A percentile compares a stretch with the other conserved stretches of the same genome.
Conservation (phyloP, 768 basidiomycete species). For the Termitomyces eurrhizus region DNA sequence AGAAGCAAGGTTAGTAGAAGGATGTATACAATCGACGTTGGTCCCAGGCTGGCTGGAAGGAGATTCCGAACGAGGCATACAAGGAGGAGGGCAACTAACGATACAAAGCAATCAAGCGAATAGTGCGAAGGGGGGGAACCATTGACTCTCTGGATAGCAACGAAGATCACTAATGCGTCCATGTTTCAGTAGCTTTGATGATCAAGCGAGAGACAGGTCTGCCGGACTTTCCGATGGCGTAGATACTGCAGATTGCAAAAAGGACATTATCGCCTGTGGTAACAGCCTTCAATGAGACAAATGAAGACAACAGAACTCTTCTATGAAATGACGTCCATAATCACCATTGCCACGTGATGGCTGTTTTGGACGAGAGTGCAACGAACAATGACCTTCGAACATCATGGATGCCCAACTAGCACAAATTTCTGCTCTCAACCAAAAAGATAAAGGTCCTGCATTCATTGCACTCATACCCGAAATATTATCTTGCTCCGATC, state of each 20-base stretch:
- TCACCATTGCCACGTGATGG: slow-evolving; percentile 1
- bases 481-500: slow-evolving; percentile 51
- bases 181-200: not conserved
- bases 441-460: slow-evolving; percentile 83
- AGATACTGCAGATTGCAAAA: not conserved
- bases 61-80: slow-evolving; percentile 38
- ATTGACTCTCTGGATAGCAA: slow-evolving; percentile 5
- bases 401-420: slow-evolving; percentile 65
- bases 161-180: slow-evolving; percentile 1
- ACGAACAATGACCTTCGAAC: not conserved
- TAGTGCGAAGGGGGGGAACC: not conserved
- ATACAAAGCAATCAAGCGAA: not conserved
- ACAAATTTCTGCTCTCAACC: slow-evolving; percentile 58
- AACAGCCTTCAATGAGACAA: not conserved
- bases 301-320: not conserved
- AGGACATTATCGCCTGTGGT: too few relatives aligned
- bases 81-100: slow-evolving; percentile 11
- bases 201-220: not conserved
- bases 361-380: not conserved
- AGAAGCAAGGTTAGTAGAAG: slow-evolving; percentile 9
- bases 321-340: too few relatives aligned
- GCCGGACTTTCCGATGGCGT: not conserved
- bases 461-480: slow-evolving; percentile 68
- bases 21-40: slow-evolving; percentile 19
- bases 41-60: slow-evolving; percentile 42